phyloP scores from a whole-genome alignment of 192 early-diverging fungal genomes.

The Coemansia sp. region DNA sequence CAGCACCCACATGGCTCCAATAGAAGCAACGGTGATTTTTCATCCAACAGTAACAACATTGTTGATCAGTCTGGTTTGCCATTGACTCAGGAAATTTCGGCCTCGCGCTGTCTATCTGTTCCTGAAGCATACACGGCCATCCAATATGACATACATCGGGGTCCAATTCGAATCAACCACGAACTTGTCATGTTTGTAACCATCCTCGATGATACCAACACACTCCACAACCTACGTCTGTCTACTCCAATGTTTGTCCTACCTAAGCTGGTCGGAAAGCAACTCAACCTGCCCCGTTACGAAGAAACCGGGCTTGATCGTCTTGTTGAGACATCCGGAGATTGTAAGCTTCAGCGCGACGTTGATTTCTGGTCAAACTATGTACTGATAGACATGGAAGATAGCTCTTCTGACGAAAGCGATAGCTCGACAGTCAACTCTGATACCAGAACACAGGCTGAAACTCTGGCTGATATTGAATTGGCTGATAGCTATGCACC shows the following conservation, averaged over 20 bases:
- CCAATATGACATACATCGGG: constrained; percentile 46
- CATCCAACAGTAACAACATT: not conserved
- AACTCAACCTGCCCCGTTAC: constrained; percentile 36
- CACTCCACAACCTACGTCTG: constrained; percentile 35
- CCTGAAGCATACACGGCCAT: constrained; percentile 40
- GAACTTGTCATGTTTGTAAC: constrained; percentile 32
- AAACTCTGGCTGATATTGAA: not conserved
- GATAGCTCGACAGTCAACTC: not conserved
- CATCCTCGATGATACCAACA: constrained; percentile 15
- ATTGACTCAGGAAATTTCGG: constrained; percentile 26
- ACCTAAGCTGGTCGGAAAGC: constrained; percentile 18
- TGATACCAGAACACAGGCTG: not conserved
- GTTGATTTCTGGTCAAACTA: constrained; percentile 36
- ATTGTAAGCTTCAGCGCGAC: constrained; percentile 16
- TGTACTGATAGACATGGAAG: constrained; percentile 31
- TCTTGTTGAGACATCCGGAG: constrained; percentile 28
- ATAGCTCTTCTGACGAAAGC: not conserved
- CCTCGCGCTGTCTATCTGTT: constrained; percentile 22
- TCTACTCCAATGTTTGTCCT: constrained; percentile 41
- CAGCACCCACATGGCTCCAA: not conserved
- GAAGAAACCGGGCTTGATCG: constrained; percentile 24
- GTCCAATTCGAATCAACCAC: constrained; percentile 30
- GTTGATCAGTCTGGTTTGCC: constrained; percentile 12
- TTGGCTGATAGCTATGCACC: not conserved
- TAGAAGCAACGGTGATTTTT: not conserved